phyloP scores from a whole-genome alignment of 2,329 filamentous ascomycete genomes.

The Neoarthrinium moseri region DNA sequence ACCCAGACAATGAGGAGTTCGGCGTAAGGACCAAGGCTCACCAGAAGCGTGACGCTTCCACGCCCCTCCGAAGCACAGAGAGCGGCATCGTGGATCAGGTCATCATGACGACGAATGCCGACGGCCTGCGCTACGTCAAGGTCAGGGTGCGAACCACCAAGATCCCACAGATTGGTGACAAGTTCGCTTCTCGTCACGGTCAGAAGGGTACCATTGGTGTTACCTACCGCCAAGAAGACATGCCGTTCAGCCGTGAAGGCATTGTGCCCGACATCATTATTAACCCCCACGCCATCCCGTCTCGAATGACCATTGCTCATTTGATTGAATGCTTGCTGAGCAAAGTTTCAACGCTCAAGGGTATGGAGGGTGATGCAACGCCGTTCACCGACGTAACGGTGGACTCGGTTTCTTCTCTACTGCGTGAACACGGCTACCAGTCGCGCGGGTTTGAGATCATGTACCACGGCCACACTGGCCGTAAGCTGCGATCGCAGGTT shows the following conservation, averaged over 20 bases:
- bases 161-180: constrained; percentile 97
- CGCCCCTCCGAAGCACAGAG: constrained; percentile 90
- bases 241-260: constrained; percentile 94
- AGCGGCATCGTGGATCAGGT: constrained; percentile 96
- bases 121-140: constrained; percentile 94
- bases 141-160: constrained; percentile 97
- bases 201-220: constrained; percentile 99
- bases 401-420: constrained; percentile 82
- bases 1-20: constrained; percentile 87
- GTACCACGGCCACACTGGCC: constrained; percentile 97
- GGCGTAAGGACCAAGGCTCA: constrained; percentile 89
- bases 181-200: constrained; percentile 98
- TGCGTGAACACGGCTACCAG: constrained; percentile 90
- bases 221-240: constrained; percentile 95
- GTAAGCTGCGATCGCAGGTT: constrained; percentile 88
- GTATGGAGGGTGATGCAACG: constrained; percentile 94
- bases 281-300: constrained; percentile 98
- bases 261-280: constrained; percentile 95
- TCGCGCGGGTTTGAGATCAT: constrained; percentile 96
- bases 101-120: constrained; percentile 88
- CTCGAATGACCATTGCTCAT: constrained; percentile 99
- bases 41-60: constrained; percentile 93
- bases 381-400: constrained; percentile 98
- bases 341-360: constrained; percentile 91
- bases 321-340: constrained; percentile 98